These are phyloP conservation scores for Acephala macrosclerotiorum DNA, from an alignment of 2,329 filamentous ascomycete species.

Conservation along the genomic window DNA sequence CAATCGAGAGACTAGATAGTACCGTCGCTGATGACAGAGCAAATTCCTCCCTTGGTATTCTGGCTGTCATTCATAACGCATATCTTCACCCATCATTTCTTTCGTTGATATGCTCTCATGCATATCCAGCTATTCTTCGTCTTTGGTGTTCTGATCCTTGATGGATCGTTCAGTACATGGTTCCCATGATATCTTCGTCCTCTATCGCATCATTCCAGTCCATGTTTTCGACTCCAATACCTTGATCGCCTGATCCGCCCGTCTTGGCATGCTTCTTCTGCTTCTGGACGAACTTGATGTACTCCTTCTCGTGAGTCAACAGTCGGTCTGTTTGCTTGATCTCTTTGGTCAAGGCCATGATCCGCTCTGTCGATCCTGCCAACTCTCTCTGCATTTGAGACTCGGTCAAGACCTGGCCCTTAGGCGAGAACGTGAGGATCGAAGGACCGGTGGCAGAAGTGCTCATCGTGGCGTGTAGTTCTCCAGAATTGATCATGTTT, in stretches of 20 bases:
- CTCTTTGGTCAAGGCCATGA: slow-evolving; percentile 55
- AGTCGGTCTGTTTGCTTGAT: slow-evolving; percentile 61
- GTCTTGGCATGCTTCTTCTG: slow-evolving; percentile 40
- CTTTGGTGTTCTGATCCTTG: neutral
- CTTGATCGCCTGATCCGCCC: slow-evolving; percentile 20
- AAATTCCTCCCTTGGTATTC: slow-evolving; percentile 2
- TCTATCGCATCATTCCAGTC: slow-evolving; percentile 38
- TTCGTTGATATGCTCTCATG: slow-evolving; percentile 9
- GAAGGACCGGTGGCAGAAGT: slow-evolving; percentile 50
- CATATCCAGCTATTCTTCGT: neutral
- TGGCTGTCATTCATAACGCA: slow-evolving; percentile 21
- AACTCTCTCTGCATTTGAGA: slow-evolving; percentile 58
- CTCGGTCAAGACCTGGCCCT: slow-evolving; percentile 55
- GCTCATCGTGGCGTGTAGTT: slow-evolving; percentile 61
- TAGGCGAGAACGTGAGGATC: slow-evolving; percentile 59
- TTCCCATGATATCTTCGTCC: slow-evolving; percentile 44
- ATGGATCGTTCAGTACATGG: slow-evolving; percentile 25
- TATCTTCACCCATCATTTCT: slow-evolving; percentile 17
- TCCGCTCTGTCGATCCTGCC: slow-evolving; percentile 48
- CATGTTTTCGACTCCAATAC: slow-evolving; percentile 24
- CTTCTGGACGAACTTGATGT: slow-evolving; percentile 56
- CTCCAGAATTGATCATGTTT: slow-evolving; percentile 62
- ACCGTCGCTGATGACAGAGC: slow-evolving; percentile 17
- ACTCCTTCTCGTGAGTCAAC: slow-evolving; percentile 63
- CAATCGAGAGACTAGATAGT: slow-evolving; percentile 19